Conservation (phyloP, 140 eudicot genomes). For the Anethum foeniculum region DNA sequence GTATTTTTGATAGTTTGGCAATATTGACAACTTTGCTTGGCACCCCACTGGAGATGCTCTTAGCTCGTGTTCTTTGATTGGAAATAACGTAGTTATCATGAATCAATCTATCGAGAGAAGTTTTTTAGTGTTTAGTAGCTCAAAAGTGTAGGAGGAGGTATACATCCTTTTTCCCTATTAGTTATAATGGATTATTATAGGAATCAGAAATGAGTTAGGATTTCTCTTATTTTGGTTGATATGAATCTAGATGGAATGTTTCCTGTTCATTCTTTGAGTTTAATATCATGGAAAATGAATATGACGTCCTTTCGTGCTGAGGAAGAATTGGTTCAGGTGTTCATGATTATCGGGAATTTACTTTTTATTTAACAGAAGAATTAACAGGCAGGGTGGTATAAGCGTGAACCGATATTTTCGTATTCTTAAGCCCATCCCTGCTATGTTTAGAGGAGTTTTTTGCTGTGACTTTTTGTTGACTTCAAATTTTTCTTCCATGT, state of each 20-base stretch:
- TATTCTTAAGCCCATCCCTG: background rate
- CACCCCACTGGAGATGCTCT: background rate
- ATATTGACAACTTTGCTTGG: too few species aligned
- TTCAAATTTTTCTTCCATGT: constrained; percentile 22
- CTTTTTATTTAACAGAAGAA: background rate
- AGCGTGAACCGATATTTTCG: background rate
- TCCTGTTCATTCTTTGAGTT: background rate
- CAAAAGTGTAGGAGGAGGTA: background rate
- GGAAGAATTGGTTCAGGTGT: background rate
- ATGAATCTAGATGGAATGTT: background rate
- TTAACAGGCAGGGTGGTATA: background rate
- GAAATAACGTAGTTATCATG: background rate
- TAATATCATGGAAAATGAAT: background rate
- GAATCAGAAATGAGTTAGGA: background rate
- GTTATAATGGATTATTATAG: background rate
- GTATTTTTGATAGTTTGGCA: too few species aligned
- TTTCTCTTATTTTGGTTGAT: background rate
- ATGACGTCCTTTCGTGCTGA: background rate
- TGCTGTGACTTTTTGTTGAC: constrained; percentile 12
- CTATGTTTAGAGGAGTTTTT: constrained; percentile 9
- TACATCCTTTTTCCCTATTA: background rate
- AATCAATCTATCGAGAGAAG: background rate
- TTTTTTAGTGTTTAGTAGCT: background rate
- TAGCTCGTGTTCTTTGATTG: background rate
- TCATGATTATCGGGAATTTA: background rate